Evolutionary conservation across 805 yeast genomes (phyloP).

Genomic region (Vanderwaltozyma tropicalis): DNA sequence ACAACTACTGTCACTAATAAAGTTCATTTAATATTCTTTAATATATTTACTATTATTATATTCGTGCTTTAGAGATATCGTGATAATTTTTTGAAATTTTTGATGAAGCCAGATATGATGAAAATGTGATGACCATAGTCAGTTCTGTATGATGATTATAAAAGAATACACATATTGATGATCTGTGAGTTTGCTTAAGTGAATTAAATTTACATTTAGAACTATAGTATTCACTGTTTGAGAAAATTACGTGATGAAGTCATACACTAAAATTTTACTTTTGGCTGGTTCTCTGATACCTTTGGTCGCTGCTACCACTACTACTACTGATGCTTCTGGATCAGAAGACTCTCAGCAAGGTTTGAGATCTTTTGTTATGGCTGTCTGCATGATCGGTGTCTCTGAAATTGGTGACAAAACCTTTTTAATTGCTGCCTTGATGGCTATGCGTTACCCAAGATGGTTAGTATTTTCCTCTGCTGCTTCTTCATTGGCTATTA

Average conservation of each 20-base stretch:
- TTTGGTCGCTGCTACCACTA: background rate
- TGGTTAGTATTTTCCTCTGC: constrained; percentile 82
- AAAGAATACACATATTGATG: no score
- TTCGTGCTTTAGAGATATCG: no score
- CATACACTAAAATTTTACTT: background rate
- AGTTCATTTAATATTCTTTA: no score
- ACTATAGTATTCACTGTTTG: background rate
- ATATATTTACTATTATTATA: no score
- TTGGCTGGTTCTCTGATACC: background rate
- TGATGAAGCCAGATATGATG: no score
- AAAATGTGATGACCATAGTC: no score
- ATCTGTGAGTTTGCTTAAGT: no score
- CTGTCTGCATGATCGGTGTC: constrained; percentile 84
- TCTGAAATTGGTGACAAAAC: constrained; percentile 98
- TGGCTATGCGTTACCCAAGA: constrained; percentile 93
- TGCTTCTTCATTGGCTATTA: constrained; percentile 69
- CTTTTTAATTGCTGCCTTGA: constrained; percentile 87
- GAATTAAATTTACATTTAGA: no score
- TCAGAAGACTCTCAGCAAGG: constrained; percentile 6
- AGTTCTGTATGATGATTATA: no score
- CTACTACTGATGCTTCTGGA: background rate
- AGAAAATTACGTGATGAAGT: background rate
- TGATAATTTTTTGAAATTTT: no score
- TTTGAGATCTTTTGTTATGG: constrained; percentile 52
- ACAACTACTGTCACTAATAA: no score